Base-by-base conservation (phyloP, 305 asterid species). In the Stenogyne calaminthoides region DNA sequence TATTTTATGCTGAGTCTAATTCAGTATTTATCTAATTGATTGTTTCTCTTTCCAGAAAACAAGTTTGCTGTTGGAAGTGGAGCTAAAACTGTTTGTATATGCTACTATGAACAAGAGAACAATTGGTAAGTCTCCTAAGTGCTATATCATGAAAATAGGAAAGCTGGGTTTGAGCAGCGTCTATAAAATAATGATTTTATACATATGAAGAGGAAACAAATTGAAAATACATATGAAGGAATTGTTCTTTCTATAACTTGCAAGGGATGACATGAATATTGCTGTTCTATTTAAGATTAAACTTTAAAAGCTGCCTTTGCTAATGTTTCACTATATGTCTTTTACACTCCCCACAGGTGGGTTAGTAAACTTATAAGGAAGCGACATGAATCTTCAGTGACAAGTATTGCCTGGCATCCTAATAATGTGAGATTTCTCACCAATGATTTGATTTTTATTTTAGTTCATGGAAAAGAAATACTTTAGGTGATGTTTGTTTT, bases 11-110 rank as follows among this genome's bases (percentile, higher is more conserved):
- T 61, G 72, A 40, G 70, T 54, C 69, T 79, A 76, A 57, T 72
- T 59, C 49, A 62, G 58, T 71, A 59, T 52, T 75, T 47, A 75
- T 62, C 73, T 52, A 66, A 72, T 44, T 54, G 62, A 25, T 58
- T n/a, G 40, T 72, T 74, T 75, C 79, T 61, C 69, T 75, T 15
- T 80, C 66, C 90, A 95, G 99, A 91, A 79, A 95, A 95, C 85
- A 95, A 95, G 86, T 95, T 95, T 83, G 98, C 98, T 72, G 99
- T 95, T 77, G 98, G 99, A 87, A 95, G 98, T 84, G 99, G 99
- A 73, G 99, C 99, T 77, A 95, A 92, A 88, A 92, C 98, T 84
- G 98, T 95, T 76, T 95, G 98, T 76, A 76, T 95, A 81, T 95
- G 99, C 89, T 95, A 95, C 89, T 95, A 95, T 61, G 98, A 95